These are phyloP conservation scores for Fremontodendron californicum DNA, from an alignment of 345 rosid genomes.

Conservation along the genomic window DNA sequence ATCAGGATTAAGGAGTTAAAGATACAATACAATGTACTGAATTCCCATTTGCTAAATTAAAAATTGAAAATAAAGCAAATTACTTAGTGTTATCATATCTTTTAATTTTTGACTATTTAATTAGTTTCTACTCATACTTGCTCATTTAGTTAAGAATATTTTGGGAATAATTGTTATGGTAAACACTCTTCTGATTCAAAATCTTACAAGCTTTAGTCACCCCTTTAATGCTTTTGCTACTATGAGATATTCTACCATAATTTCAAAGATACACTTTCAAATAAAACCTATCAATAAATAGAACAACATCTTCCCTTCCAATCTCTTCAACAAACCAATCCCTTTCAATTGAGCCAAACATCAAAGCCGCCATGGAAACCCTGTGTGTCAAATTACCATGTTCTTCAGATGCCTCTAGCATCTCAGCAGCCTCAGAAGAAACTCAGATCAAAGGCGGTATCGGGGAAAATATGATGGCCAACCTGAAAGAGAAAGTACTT, in stretches of 20 bases:
- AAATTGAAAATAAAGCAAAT: background rate
- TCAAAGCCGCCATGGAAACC: slow-evolving; percentile 24
- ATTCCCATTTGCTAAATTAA: background rate
- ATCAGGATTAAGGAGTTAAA: background rate
- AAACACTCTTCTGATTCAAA: slow-evolving; percentile 13
- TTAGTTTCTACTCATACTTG: background rate
- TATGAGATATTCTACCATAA: slow-evolving; percentile 31
- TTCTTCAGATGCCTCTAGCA: slow-evolving; percentile 33
- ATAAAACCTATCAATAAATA: slow-evolving; percentile 18
- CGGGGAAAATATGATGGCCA: background rate
- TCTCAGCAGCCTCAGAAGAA: slow-evolving; percentile 32
- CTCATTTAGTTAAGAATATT: background rate
- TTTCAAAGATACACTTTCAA: slow-evolving; percentile 19
- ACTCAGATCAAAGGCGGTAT: background rate
- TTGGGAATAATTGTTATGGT: slow-evolving; percentile 9
- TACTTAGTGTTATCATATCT: background rate
- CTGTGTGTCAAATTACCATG: slow-evolving; percentile 1
- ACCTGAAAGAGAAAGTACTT: slow-evolving; percentile 13
- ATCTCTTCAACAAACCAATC: background rate
- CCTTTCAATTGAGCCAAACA: background rate
- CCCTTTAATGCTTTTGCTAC: slow-evolving; percentile 13
- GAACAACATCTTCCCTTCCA: background rate
- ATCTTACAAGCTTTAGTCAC: slow-evolving; percentile 5
- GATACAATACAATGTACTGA: background rate
- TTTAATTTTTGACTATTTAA: background rate